Evolutionary conservation across 306 rosid species (phyloP).

Genomic region (Pterocarpus macrocarpus): DNA sequence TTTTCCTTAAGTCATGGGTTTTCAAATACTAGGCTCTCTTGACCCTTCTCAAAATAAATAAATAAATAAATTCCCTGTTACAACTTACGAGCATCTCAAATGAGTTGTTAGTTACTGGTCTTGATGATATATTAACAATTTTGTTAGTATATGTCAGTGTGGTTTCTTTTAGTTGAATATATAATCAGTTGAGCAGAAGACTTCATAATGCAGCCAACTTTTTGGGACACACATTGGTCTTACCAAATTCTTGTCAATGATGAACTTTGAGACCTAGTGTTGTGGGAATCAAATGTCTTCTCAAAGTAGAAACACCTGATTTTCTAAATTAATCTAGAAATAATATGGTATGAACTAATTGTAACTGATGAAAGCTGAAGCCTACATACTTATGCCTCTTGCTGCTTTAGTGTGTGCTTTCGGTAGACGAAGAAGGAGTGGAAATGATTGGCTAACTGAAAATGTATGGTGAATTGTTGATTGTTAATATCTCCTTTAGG

Average conservation of each 20-base stretch:
- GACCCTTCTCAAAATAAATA: not conserved
- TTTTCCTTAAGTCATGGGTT: not conserved
- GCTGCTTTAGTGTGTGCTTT: conserved; percentile 19
- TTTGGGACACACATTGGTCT: not conserved
- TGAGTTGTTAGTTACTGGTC: not conserved
- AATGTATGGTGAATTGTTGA: conserved; percentile 37
- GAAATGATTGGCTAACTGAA: conserved; percentile 41
- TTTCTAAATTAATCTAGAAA: not conserved
- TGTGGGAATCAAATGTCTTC: not conserved
- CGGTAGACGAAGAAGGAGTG: conserved; percentile 17
- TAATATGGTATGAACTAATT: not conserved
- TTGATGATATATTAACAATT: not conserved
- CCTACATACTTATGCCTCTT: conserved; percentile 10
- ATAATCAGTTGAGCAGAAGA: not conserved
- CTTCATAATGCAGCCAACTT: not conserved
- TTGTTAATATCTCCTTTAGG: conserved; percentile 61
- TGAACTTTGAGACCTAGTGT: conserved; percentile 13
- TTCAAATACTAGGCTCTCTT: not conserved
- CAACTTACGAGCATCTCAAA: not conserved
- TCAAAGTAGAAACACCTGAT: not conserved
- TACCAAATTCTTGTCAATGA: not conserved
- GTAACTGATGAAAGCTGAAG: not conserved
- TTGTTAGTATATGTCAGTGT: not conserved
- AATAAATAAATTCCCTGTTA: not conserved
- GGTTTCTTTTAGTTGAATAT: not conserved